Percentiles rank a stretch among this genome's conserved stretches.
These are phyloP conservation scores for Bassia scoparia DNA, from an alignment of 148 eudicot genomes.

Conservation along the genomic window DNA sequence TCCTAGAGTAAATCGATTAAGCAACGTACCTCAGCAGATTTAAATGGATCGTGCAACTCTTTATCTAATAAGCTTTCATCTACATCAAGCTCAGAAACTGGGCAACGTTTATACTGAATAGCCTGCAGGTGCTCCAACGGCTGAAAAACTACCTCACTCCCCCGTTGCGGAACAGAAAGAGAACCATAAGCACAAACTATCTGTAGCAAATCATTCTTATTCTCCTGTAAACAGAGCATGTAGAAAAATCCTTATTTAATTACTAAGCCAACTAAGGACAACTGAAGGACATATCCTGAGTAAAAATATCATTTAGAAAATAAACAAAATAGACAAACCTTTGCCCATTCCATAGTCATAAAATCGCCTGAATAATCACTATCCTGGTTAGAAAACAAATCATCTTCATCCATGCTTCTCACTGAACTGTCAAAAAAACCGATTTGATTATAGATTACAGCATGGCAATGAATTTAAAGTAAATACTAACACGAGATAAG, in stretches of 20 bases:
- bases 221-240: constrained; percentile 50
- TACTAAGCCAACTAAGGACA: constrained; percentile 7
- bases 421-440: constrained; percentile 70
- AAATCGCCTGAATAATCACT: constrained; percentile 55
- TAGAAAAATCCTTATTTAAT: constrained; percentile 7
- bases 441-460: constrained; percentile 18
- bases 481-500: neutral
- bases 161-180: constrained; percentile 61
- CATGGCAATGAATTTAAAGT: neutral
- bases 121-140: constrained; percentile 92
- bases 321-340: constrained; percentile 45
- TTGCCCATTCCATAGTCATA: constrained; percentile 77
- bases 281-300: constrained; percentile 10
- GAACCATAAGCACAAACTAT: constrained; percentile 72
- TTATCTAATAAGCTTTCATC: constrained; percentile 38
- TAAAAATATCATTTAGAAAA: constrained; percentile 17
- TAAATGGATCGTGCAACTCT: constrained; percentile 34
- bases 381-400: constrained; percentile 40
- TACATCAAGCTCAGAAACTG: constrained; percentile 54
- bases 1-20: constrained; percentile 14
- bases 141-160: constrained; percentile 65
- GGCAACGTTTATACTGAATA: constrained; percentile 58
- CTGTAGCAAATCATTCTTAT: constrained; percentile 66
- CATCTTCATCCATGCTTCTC: constrained; percentile 69
- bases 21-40: constrained; percentile 50